phyloP scores from a whole-genome alignment of 192 early-diverging fungal species.

The Coemansia sp. region DNA sequence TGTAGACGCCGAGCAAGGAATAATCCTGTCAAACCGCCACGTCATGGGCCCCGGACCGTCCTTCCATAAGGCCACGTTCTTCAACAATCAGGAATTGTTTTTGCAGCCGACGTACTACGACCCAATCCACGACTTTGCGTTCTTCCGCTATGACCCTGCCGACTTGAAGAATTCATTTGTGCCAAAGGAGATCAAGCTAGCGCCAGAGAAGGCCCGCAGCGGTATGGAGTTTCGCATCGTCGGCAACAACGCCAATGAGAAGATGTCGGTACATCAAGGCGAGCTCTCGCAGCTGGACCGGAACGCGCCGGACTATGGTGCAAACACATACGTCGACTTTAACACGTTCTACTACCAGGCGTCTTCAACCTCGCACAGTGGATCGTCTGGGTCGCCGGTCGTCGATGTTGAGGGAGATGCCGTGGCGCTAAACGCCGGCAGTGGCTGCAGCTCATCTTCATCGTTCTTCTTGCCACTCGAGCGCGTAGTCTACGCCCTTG shows the following conservation, averaged over 20 bases:
- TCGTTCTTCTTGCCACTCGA: constrained; percentile 72
- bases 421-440: constrained; percentile 63
- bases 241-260: constrained; percentile 75
- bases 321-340: constrained; percentile 57
- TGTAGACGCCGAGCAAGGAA: constrained; percentile 66
- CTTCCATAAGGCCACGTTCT: constrained; percentile 64
- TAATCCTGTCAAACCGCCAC: constrained; percentile 74
- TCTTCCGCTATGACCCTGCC: constrained; percentile 69
- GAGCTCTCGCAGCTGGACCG: constrained; percentile 72
- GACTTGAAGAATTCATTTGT: constrained; percentile 49
- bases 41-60: constrained; percentile 69
- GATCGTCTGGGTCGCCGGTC: constrained; percentile 74
- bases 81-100: constrained; percentile 67
- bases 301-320: constrained; percentile 62
- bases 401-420: constrained; percentile 74
- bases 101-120: constrained; percentile 70
- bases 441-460: constrained; percentile 50
- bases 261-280: constrained; percentile 72
- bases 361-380: constrained; percentile 62
- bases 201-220: constrained; percentile 65
- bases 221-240: constrained; percentile 73
- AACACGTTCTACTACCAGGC: constrained; percentile 82
- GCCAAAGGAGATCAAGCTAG: constrained; percentile 51
- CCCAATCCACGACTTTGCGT: constrained; percentile 81
- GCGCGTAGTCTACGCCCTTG: constrained; percentile 63